Conservation (phyloP, 768 basidiomycete species). For the Tylopilus balloui region DNA sequence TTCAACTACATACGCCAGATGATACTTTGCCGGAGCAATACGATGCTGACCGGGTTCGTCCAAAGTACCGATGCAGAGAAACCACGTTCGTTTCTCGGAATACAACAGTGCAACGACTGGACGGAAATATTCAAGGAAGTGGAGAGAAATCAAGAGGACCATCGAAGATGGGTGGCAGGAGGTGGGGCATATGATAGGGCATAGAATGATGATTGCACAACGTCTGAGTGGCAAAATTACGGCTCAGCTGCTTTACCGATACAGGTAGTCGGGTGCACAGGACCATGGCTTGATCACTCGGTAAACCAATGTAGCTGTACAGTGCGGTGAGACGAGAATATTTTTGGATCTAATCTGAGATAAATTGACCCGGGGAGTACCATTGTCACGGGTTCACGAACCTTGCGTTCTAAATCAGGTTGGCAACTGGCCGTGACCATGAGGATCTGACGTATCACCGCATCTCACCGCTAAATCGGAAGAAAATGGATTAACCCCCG, state of each 20-base stretch:
- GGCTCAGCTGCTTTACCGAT: neutral
- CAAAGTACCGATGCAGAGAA: neutral
- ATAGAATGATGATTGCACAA: neutral
- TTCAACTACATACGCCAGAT: constrained; percentile 7
- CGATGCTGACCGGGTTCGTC: constrained; percentile 1
- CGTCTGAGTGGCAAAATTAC: neutral
- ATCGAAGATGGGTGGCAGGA: neutral
- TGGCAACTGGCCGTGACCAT: neutral
- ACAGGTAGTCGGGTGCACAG: neutral
- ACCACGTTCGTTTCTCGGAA: neutral
- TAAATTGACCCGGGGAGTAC: neutral
- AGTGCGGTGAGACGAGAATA: neutral
- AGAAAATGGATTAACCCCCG: neutral
- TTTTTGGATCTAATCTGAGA: neutral
- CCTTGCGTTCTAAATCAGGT: neutral
- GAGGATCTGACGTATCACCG: neutral
- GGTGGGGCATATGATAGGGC: neutral
- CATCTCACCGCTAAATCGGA: neutral
- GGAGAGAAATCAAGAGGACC: neutral
- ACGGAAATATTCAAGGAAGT: neutral
- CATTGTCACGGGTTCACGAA: neutral
- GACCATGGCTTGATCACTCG: neutral
- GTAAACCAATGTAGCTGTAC: neutral
- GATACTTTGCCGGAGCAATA: constrained; percentile 4
- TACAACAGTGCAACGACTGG: constrained; percentile 4